Evolutionary conservation across 768 basidiomycete species (phyloP), one percentile per base, ranked within the genome.

Genomic region (Tulasnella sp.): DNA sequence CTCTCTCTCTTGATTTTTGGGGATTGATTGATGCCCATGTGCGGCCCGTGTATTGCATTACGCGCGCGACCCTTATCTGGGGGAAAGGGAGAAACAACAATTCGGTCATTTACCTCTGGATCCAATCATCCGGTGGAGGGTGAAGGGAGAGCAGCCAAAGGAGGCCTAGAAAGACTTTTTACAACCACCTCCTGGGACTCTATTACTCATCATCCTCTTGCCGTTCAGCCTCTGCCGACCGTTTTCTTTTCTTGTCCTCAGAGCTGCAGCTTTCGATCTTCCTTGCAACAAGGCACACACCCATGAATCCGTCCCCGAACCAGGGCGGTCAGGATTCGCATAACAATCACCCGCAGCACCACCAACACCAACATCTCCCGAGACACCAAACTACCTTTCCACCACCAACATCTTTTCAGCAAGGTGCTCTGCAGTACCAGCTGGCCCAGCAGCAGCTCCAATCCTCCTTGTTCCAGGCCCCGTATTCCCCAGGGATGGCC

Each of bases 311-410:
- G 61, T 11, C 61, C 61, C 61, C 61, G 11, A 67, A 67, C 61
- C 61, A 67, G 61, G 32, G 61, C 61, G 32, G 61, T 67, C 61
- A 67, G 61, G 61, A 67, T 67, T 67, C 61, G 29, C 61, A 67
- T 67, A 67, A 67, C 61, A 67, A 67, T 67, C 61, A 67, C 61
- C 61, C 61, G 61, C 61, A 67, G 61, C 61, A 67, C 61, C 61
- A 67, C 61, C 61, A 67, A 29, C 55, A 57, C 1, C 55, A 26
- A 29, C 61, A 67, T 67, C 26, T 67, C 26, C 61, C 61, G 61
- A 67, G 29, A 67, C 61, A 29, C 61, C 29, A 67, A 67, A 29
- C 61, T 32, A 35, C 61, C 61, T 67, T 67, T 67, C 61, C 10
- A 51, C 51, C 51, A 51, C 51, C 51, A 51, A 5, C 51, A 0